phyloP scores from a whole-genome alignment of 2,329 filamentous ascomycete species.

The Beauveria sp. region DNA sequence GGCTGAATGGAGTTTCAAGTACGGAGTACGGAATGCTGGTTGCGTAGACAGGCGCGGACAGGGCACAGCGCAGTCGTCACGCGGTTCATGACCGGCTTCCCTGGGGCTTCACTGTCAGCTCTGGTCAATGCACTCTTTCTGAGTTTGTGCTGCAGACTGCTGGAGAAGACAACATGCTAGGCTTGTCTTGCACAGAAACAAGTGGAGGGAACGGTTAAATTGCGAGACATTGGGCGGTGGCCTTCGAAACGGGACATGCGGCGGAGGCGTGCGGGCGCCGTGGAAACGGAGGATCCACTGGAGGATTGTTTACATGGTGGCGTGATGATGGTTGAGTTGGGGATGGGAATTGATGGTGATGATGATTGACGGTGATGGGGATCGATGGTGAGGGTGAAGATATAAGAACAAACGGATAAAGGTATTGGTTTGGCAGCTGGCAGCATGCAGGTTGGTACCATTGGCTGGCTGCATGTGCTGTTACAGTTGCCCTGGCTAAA shows the following conservation, averaged over 20 bases:
- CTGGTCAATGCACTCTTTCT: background rate
- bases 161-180: background rate
- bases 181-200: background rate
- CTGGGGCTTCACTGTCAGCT: background rate
- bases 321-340: background rate
- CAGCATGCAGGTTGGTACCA: background rate
- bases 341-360: background rate
- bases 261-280: conserved; percentile 1
- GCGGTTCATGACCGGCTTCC: background rate
- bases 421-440: background rate
- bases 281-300: conserved; percentile 1
- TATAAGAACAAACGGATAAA: background rate
- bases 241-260: background rate
- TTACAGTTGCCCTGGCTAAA: no score
- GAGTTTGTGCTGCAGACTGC: background rate
- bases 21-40: no score
- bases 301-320: background rate
- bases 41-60: no score
- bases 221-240: conserved; percentile 5
- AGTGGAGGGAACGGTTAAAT: conserved; percentile 9
- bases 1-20: background rate
- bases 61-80: no score
- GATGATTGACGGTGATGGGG: background rate
- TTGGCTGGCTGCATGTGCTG: no score
- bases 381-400: background rate